phyloP scores from a whole-genome alignment of 768 basidiomycete genomes.

The Rhizopogon salebrosus region DNA sequence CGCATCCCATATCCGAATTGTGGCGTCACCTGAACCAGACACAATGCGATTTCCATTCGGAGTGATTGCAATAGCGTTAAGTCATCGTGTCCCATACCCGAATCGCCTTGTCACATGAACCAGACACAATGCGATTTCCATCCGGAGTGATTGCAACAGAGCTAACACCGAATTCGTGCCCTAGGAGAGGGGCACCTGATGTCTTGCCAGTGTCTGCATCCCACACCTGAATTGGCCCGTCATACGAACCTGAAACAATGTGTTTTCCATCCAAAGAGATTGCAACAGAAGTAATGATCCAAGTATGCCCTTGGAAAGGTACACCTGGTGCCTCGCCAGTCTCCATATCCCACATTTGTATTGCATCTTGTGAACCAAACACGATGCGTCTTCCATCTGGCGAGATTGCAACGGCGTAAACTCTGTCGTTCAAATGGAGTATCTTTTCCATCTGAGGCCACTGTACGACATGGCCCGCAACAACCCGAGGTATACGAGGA shows the following conservation, averaged over 20 bases:
- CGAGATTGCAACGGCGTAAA: background rate
- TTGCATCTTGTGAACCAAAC: background rate
- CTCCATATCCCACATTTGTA: background rate
- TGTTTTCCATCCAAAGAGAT: background rate
- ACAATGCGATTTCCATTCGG: too few species aligned
- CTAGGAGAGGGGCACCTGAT: background rate
- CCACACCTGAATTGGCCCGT: background rate
- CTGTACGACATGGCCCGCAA: background rate
- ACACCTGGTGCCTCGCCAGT: background rate
- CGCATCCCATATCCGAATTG: too few species aligned
- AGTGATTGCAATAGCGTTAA: too few species aligned
- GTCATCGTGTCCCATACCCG: background rate
- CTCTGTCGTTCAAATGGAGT: fast-evolving
- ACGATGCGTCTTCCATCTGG: background rate
- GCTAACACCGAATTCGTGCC: background rate
- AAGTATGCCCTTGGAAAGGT: background rate
- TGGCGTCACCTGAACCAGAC: too few species aligned
- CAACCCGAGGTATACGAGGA: background rate
- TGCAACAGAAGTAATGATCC: background rate
- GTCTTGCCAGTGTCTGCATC: background rate
- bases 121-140: background rate
- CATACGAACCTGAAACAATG: background rate
- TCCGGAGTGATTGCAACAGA: constrained; percentile 13
- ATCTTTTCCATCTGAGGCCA: constrained; percentile 1
- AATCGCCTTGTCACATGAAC: background rate